Percentiles rank a stretch among this genome's conserved stretches.
Evolutionary conservation across 805 yeast genomes (phyloP).

Genomic region (Schwanniomyces polymorphus): DNA sequence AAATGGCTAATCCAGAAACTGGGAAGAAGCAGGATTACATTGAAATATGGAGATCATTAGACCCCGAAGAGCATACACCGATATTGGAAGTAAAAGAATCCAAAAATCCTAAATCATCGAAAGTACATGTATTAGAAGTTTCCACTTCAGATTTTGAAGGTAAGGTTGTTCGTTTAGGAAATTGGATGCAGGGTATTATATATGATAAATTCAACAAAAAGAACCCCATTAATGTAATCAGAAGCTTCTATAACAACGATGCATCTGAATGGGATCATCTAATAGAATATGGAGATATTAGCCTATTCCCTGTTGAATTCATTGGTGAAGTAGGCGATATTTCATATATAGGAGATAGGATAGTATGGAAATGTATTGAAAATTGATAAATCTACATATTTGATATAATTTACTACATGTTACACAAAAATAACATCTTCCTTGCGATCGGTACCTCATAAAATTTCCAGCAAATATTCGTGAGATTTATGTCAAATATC

Average conservation of each 20-base stretch:
- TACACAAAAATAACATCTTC: background rate
- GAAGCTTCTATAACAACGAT: constrained; percentile 17
- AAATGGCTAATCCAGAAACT: constrained; percentile 47
- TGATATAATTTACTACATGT: background rate
- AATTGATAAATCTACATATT: background rate
- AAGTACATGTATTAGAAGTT: constrained; percentile 22
- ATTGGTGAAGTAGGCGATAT: constrained; percentile 11
- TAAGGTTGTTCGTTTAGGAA: constrained; percentile 46
- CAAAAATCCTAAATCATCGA: constrained; percentile 6
- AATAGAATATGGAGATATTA: constrained; percentile 25
- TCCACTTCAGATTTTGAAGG: constrained; percentile 34
- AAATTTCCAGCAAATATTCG: background rate
- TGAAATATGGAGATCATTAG: constrained; percentile 56
- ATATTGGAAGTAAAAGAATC: constrained; percentile 22
- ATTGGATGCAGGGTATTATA: constrained; percentile 53
- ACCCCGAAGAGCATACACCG: constrained; percentile 35
- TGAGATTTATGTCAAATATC: background rate
- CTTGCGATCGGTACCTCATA: constrained; percentile 1
- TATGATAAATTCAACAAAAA: constrained; percentile 20
- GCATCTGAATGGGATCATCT: constrained; percentile 19
- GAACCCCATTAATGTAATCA: constrained; percentile 27
- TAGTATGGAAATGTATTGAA: constrained; percentile 24
- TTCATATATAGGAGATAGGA: constrained; percentile 4
- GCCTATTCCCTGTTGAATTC: constrained; percentile 23
- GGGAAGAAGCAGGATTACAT: constrained; percentile 44